Evolutionary conservation across 441 rosid species (phyloP).

Genomic region (Populus trichocarpa): DNA sequence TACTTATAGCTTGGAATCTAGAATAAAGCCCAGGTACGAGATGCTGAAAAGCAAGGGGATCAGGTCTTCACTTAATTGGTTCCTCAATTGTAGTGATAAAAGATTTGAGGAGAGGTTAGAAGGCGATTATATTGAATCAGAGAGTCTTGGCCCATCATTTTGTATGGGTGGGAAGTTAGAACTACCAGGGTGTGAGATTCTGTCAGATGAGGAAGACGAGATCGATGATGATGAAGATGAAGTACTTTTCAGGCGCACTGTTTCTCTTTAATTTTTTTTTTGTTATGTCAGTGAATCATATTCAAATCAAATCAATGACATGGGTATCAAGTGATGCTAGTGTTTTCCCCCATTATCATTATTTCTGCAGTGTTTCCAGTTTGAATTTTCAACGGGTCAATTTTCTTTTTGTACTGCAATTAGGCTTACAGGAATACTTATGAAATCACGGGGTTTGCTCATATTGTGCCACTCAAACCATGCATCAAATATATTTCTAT

Average conservation of each 20-base stretch:
- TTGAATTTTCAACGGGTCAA: not conserved
- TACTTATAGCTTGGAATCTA: constrained; percentile 76
- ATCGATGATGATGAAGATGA: constrained; percentile 58
- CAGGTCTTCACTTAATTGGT: constrained; percentile 63
- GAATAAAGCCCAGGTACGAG: constrained; percentile 78
- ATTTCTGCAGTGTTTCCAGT: not conserved
- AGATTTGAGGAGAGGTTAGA: constrained; percentile 72
- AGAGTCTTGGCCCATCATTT: constrained; percentile 52
- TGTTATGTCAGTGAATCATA: constrained; percentile 12
- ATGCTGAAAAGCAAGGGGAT: constrained; percentile 63
- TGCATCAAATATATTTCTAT: not conserved
- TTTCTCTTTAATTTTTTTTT: constrained; percentile 40
- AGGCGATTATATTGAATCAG: constrained; percentile 59
- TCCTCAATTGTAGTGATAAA: constrained; percentile 74
- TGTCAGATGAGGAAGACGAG: constrained; percentile 71
- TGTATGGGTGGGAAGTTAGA: constrained; percentile 63
- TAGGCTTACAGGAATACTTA: too few relatives aligned
- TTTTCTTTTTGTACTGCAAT: not conserved
- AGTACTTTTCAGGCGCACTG: constrained; percentile 57
- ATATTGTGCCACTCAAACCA: not conserved
- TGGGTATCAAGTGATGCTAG: not conserved
- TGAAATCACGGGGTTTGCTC: not conserved
- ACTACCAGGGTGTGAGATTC: constrained; percentile 52
- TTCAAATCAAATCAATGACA: not conserved
- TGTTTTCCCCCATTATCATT: not conserved